Evolutionary conservation across 495 filamentous ascomycete species (phyloP).

Genomic region (Aspergillus affinis): DNA sequence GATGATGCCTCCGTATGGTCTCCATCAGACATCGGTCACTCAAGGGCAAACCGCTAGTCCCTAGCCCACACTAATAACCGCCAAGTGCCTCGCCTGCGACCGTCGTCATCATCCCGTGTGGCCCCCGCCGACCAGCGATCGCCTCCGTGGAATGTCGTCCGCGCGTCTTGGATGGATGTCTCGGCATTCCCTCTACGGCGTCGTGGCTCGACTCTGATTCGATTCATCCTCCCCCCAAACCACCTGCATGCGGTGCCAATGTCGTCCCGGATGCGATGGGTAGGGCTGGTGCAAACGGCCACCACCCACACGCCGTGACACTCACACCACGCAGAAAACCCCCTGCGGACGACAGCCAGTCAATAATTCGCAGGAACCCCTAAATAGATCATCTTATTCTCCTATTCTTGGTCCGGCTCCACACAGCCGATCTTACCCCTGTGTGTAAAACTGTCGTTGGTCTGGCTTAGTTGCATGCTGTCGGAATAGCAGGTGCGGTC

Average conservation of each 20-base stretch:
- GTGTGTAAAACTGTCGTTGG: conserved; percentile 5
- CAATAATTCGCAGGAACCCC: not conserved
- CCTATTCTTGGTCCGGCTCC: conserved; percentile 7
- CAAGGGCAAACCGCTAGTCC: no score
- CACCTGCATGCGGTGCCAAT: not conserved
- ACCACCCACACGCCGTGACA: no score
- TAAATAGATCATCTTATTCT: conserved; percentile 4
- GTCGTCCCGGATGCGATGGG: conserved; percentile 1
- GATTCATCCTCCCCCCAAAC: not conserved
- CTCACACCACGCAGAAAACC: not conserved
- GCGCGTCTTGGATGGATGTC: conserved; percentile 9
- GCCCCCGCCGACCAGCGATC: conserved; percentile 11
- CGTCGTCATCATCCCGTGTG: conserved; percentile 17
- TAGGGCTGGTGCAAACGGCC: conserved; percentile 3
- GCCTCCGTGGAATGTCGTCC: conserved; percentile 8
- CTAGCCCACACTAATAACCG: not conserved
- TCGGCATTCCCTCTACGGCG: not conserved
- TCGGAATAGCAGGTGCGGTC: conserved; percentile 4
- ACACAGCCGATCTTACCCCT: conserved; percentile 11
- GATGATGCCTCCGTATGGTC: not conserved
- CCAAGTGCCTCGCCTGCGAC: conserved; percentile 9
- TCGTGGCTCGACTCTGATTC: not conserved
- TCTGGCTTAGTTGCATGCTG: conserved; percentile 2
- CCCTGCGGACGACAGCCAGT: not conserved
- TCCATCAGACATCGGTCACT: not conserved